phyloP scores from a whole-genome alignment of 164 flowering plant species.

The Aristolochia californica region DNA sequence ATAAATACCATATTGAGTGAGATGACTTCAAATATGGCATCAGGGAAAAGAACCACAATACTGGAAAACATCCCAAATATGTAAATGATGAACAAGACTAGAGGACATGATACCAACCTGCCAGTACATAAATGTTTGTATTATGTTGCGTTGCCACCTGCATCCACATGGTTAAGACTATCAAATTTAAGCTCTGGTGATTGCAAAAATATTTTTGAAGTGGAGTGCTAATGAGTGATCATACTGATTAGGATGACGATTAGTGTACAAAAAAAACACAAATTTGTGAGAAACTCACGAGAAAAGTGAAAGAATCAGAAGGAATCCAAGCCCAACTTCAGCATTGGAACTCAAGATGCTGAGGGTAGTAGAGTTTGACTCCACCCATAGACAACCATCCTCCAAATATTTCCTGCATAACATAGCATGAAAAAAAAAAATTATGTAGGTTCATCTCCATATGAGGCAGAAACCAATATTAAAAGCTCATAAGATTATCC shows the following conservation, averaged over 20 bases:
- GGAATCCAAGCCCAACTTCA: slow-evolving; percentile 87
- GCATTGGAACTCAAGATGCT: slow-evolving; percentile 81
- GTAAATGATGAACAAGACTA: too few species aligned
- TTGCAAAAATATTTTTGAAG: not conserved
- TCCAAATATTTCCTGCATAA: slow-evolving; percentile 84
- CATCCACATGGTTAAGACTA: slow-evolving; percentile 9
- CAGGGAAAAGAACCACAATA: too few species aligned
- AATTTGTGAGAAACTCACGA: slow-evolving; percentile 46
- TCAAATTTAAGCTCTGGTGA: not conserved
- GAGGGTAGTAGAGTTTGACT: slow-evolving; percentile 76
- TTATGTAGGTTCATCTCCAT: not conserved
- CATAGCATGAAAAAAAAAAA: not conserved
- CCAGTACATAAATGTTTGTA: slow-evolving; percentile 98
- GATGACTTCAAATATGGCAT: too few species aligned
- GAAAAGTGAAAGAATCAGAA: slow-evolving; percentile 65
- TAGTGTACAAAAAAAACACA: not conserved
- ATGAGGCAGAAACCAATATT: too few species aligned
- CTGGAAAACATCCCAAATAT: too few species aligned
- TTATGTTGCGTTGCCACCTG: slow-evolving; percentile 96
- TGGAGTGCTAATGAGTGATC: too few species aligned
- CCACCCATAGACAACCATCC: slow-evolving; percentile 90
- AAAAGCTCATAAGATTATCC: too few species aligned
- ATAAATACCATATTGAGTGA: too few species aligned
- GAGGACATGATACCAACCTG: slow-evolving; percentile 43
- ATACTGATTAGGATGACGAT: not conserved